Evolutionary conservation across 805 yeast species (phyloP).

Genomic region (Candida gorgasii): DNA sequence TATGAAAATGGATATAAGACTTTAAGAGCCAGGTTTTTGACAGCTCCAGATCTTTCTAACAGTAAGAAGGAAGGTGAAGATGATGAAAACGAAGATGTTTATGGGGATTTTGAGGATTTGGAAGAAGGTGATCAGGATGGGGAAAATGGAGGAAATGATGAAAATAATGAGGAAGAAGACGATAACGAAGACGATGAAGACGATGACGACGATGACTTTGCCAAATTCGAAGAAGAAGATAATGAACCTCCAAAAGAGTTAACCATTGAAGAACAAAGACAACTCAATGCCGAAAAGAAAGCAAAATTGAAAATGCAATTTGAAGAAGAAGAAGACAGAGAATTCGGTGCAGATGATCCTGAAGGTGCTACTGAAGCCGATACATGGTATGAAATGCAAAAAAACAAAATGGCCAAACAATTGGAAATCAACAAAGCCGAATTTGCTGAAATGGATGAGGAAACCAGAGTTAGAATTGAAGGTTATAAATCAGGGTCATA

Average conservation of each 20-base stretch:
- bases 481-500: conserved; percentile 94
- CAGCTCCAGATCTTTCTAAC: conserved; percentile 49
- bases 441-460: conserved; percentile 68
- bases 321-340: conserved; percentile 71
- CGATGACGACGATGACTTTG: conserved; percentile 49
- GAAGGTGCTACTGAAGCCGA: conserved; percentile 75
- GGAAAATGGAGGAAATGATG: conserved; percentile 25
- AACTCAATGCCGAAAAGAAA: conserved; percentile 81
- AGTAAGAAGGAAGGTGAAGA: conserved; percentile 35
- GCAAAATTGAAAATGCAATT: conserved; percentile 86
- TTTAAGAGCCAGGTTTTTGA: conserved; percentile 50
- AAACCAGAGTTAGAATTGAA: conserved; percentile 78
- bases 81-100: conserved; percentile 50
- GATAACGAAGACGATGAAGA: conserved; percentile 26
- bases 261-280: conserved; percentile 74
- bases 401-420: conserved; percentile 96
- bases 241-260: conserved; percentile 42
- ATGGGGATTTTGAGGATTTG: conserved; percentile 59
- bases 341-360: conserved; percentile 75
- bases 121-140: conserved; percentile 35
- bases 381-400: conserved; percentile 97
- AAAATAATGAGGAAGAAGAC: conserved; percentile 27
- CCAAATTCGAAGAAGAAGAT: conserved; percentile 46
- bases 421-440: conserved; percentile 88
- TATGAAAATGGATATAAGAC: conserved; percentile 41